Conservation (phyloP, 106 monocot genomes). For the Dioscorea zingiberensis region DNA sequence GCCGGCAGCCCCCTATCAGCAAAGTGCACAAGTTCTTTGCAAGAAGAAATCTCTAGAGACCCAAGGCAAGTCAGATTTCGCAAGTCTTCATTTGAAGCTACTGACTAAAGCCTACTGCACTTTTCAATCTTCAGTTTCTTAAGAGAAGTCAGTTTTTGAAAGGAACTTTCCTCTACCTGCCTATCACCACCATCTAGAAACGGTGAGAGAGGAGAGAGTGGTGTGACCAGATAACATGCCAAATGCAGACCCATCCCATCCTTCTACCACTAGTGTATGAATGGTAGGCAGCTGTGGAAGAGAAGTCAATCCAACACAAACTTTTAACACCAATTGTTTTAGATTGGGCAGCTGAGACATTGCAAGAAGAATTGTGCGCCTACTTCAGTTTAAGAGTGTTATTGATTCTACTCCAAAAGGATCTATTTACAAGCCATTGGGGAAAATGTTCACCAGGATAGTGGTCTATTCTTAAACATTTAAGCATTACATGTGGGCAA, state of each 20-base stretch:
- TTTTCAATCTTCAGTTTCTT: slow-evolving; percentile 2
- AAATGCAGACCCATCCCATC: too few relatives aligned
- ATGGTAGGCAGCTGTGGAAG: too few relatives aligned
- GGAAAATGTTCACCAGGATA: slow-evolving; percentile 20
- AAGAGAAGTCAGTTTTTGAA: not conserved
- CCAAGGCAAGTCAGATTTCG: not conserved
- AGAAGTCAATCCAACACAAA: not conserved
- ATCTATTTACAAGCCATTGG: slow-evolving; percentile 18
- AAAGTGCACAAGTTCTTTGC: not conserved
- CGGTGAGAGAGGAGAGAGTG: not conserved
- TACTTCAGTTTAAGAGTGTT: slow-evolving; percentile 12
- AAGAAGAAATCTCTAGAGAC: not conserved
- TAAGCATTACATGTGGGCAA: slow-evolving; percentile 18
- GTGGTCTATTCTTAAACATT: slow-evolving; percentile 15
- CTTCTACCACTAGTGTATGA: too few relatives aligned
- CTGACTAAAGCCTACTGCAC: not conserved
- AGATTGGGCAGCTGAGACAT: slow-evolving; percentile 10
- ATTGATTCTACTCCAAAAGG: slow-evolving; percentile 13
- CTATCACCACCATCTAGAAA: not conserved
- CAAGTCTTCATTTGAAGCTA: not conserved
- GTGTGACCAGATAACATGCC: not conserved
- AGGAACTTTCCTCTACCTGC: not conserved
- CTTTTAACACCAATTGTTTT: slow-evolving; percentile 1
- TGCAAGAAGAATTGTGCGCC: slow-evolving; percentile 3
- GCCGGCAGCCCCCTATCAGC: not conserved